A percentile compares a stretch with the other conserved stretches of the same genome.
Conservation (phyloP, 208 protist genomes). For the Naegleria lovaniensis region DNA sequence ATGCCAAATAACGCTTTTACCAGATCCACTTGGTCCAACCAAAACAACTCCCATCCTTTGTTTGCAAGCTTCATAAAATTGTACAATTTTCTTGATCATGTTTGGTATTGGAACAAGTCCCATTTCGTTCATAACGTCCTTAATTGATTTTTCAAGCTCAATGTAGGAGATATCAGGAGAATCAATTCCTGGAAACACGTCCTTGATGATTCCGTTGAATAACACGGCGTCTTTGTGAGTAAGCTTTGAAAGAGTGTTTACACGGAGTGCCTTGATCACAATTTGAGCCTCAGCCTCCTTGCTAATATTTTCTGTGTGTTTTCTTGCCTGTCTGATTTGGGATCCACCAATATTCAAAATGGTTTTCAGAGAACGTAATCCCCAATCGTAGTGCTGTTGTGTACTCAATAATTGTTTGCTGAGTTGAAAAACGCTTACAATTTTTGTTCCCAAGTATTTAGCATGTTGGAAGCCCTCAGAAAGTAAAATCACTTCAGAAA, state of each 20-base stretch:
- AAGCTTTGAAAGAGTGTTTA: slow-evolving; percentile 96
- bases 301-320: slow-evolving; percentile 45
- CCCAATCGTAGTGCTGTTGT: slow-evolving; percentile 98
- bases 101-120: slow-evolving; percentile 72
- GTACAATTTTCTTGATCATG: slow-evolving; percentile 83
- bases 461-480: slow-evolving; percentile 92
- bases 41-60: slow-evolving; percentile 96
- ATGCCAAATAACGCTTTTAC: slow-evolving; percentile 88
- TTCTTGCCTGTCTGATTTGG: slow-evolving; percentile 23
- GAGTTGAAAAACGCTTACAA: slow-evolving; percentile 86
- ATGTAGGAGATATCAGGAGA: slow-evolving; percentile 81
- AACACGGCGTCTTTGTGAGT: slow-evolving; percentile 84
- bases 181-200: slow-evolving; percentile 84
- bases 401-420: slow-evolving; percentile 83
- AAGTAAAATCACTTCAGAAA: slow-evolving; percentile 93
- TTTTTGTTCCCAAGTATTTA: slow-evolving; percentile 77
- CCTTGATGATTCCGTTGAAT: slow-evolving; percentile 86
- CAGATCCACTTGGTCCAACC: slow-evolving; percentile 88
- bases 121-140: slow-evolving; percentile 72
- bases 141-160: slow-evolving; percentile 77
- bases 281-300: slow-evolving; percentile 78
- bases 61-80: slow-evolving; percentile 90
- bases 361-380: slow-evolving; percentile 93
- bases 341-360: slow-evolving; percentile 80
- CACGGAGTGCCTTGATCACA: slow-evolving; percentile 88